Evolutionary conservation across 441 rosid species (phyloP), one percentile per base, ranked within the genome.

Genomic region (Pelargonium cotyledonis): DNA sequence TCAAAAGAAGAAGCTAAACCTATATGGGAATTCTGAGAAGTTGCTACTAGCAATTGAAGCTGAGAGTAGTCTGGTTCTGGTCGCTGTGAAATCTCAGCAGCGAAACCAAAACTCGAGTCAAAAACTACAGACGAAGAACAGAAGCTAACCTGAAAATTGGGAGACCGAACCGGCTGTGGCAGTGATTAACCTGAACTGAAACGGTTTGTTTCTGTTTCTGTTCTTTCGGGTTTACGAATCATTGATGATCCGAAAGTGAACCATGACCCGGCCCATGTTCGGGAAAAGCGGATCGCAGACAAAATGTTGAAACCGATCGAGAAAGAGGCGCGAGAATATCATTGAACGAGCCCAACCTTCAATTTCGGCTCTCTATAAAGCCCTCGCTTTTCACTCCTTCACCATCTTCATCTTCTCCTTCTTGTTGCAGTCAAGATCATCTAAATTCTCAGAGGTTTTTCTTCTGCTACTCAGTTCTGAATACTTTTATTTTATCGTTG

Each of bases 341-440:
- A 58, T 19, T 21, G 63, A 58, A 58, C 35, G 63, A 58, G 10
- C 35, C 31, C n/a, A 58, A 58, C 63, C 63, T 58, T 58, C 63
- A 58, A 58, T 58, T 58, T 58, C 63, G 63, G 63, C 8, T 58
- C 35, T 9, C 63, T 58, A 19, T 58, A 58, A 58, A 58, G 11
- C 63, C 63, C 31, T 21, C 63, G 19, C 63, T 58, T 58, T 29
- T 58, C 63, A 4, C 63, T 18, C 31, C 63, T 21, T 58, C 63
- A 29, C 11, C 63, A 21, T 1, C 18, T 57, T 55, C 23, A 15
- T 8, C 62, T 16, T 18, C 62, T 18, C 3, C 62, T 57, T 23
- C 63, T 58, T 29, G 14, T 58, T 12, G 63, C 10, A 7, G 8
- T 40, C 43, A 40, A 40, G 43, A 40, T 40, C 43, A 40, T 40